Evolutionary conservation across 1,139 yeast genomes (phyloP).

Genomic region (Saccharomyces hybrid): DNA sequence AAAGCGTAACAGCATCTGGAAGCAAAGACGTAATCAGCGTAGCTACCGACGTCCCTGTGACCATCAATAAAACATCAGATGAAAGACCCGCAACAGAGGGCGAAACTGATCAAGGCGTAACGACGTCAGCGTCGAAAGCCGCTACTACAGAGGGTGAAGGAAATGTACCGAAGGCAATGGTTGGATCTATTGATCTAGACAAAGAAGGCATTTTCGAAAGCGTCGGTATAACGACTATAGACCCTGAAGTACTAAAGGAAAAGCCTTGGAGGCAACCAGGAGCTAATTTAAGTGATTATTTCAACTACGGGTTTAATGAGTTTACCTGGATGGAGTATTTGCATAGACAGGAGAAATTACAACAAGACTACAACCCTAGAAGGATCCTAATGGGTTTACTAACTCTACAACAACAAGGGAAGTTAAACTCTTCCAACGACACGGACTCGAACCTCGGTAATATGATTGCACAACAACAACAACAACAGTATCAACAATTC

Average conservation of each 20-base stretch:
- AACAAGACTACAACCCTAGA: constrained; percentile 67
- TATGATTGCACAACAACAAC: constrained; percentile 3
- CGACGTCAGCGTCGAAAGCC: constrained; percentile 30
- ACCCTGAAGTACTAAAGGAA: constrained; percentile 73
- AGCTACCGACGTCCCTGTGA: constrained; percentile 4
- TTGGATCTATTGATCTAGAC: constrained; percentile 48
- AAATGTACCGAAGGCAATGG: constrained; percentile 24
- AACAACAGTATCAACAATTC: background rate
- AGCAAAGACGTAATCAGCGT: constrained; percentile 4
- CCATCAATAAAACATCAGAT: constrained; percentile 10
- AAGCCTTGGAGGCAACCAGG: constrained; percentile 99
- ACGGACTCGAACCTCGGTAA: background rate
- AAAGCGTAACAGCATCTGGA: constrained; percentile 32
- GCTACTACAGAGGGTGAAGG: constrained; percentile 17
- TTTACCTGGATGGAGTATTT: constrained; percentile 93
- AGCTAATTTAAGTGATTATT: constrained; percentile 87
- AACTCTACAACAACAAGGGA: constrained; percentile 33
- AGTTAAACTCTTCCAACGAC: constrained; percentile 18
- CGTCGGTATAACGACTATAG: constrained; percentile 74
- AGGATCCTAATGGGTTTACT: constrained; percentile 40
- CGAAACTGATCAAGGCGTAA: constrained; percentile 25
- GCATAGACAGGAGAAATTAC: constrained; percentile 72
- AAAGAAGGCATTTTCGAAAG: constrained; percentile 78
- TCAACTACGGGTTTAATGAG: constrained; percentile 94
- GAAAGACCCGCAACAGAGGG: constrained; percentile 29